Evolutionary conservation across 441 rosid species (phyloP), one percentile per base, ranked within the genome.

Genomic region (Populus tomentosa): DNA sequence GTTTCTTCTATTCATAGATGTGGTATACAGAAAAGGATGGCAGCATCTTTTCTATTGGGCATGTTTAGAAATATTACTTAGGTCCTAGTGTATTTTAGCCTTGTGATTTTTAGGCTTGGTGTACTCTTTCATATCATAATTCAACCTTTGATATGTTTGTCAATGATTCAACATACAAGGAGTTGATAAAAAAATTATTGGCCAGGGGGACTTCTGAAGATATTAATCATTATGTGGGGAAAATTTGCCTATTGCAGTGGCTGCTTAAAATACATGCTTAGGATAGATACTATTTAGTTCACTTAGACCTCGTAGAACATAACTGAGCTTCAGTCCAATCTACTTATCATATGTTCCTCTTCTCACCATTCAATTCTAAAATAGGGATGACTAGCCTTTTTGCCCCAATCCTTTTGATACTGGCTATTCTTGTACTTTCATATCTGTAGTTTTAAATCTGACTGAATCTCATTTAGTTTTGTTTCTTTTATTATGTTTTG

Each of bases 391-490:
- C 26, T 9, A 21, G 24, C 64, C 26, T 23, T n/a, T 21, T 8
- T 8, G 1, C 21, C 26, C 26, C 64, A n/a, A n/a, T n/a, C 26
- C 10, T 21, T 21, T 61, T n/a, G 30, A 46, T 36, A 3, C 40
- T 40, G 9, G 7, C 13, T 59, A 9, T 1, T n/a, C 30, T 33
- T 76, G 20, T 38, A 70, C 70, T 28, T 30, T 24, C 79, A n/a
- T 7, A 33, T 38, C 26, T 61, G 36, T 38, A 56, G 70, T n/a
- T 69, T 46, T 14, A 23, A 76, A 67, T 77, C 69, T 77, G 69
- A 82, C 61, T 33, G 28, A 33, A 61, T 78, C 61, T 38, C 18
- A 21, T 46, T 75, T 65, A 26, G 64, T 79, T 70, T 67, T 81
- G 4, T 75, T 69, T 33, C 21, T 38, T 18, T 40, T 79, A 30